Evolutionary conservation across 768 basidiomycete species (phyloP).

Genomic region (Mycena albidolilacea): DNA sequence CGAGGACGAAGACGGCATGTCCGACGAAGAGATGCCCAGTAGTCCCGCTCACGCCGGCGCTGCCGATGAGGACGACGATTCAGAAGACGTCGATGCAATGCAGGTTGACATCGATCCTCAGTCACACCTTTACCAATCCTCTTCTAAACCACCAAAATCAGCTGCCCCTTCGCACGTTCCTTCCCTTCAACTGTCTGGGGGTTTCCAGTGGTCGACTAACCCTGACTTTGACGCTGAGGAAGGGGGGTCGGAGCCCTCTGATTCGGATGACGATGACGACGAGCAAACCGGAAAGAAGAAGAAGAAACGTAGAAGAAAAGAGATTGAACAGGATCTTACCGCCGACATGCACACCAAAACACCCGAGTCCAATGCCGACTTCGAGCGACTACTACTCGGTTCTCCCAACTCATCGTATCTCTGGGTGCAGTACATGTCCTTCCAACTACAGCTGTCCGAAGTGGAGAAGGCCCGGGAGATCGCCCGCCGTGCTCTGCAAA

Average conservation of each 20-base stretch:
- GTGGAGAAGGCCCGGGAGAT: constrained; percentile 94
- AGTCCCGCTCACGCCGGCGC: constrained; percentile 35
- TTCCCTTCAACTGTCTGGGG: constrained; percentile 68
- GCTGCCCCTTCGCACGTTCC: constrained; percentile 42
- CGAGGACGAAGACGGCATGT: constrained; percentile 36
- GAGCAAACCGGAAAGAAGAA: constrained; percentile 65
- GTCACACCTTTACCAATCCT: constrained; percentile 44
- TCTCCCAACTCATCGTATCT: constrained; percentile 98
- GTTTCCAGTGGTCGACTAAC: constrained; percentile 81
- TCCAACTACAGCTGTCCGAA: constrained; percentile 97
- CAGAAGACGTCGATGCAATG: constrained; percentile 57
- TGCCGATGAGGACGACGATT: constrained; percentile 46
- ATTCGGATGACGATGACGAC: constrained; percentile 65
- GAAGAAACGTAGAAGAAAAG: constrained; percentile 78
- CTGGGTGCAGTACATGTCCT: constrained; percentile 99
- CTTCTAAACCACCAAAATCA: constrained; percentile 34
- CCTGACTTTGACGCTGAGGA: constrained; percentile 54
- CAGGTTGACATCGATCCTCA: constrained; percentile 59
- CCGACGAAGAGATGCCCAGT: constrained; percentile 31
- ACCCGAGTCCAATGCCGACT: constrained; percentile 95
- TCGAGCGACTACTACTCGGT: constrained; percentile 92
- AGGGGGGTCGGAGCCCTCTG: constrained; percentile 55
- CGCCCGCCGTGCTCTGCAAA: constrained; percentile 84
- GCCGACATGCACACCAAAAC: constrained; percentile 88
- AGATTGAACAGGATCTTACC: constrained; percentile 85